phyloP scores from a whole-genome alignment of 768 basidiomycete species.

The Amanita fuliginea region DNA sequence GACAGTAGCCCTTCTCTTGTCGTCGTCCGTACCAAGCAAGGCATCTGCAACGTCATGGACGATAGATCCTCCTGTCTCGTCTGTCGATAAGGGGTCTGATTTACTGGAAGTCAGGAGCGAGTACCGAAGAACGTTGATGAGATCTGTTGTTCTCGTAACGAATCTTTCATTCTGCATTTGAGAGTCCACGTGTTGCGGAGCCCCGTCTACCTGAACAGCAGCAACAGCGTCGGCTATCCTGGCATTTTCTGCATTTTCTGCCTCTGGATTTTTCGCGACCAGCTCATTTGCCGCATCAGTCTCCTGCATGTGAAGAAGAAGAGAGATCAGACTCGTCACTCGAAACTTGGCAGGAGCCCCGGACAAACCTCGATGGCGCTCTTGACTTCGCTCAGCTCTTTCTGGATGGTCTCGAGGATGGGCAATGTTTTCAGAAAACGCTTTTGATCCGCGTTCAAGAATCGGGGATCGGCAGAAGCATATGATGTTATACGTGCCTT shows the following conservation, averaged over 20 bases:
- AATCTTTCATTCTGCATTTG: slow-evolving; percentile 29
- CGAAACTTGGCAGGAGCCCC: neutral
- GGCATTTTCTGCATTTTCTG: slow-evolving; percentile 42
- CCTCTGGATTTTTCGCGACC: slow-evolving; percentile 40
- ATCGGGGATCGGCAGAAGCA: slow-evolving; percentile 50
- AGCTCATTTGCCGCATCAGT: slow-evolving; percentile 47
- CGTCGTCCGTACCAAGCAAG: slow-evolving; percentile 45
- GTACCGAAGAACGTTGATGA: slow-evolving; percentile 49
- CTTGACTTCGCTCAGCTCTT: slow-evolving; percentile 77
- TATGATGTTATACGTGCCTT: slow-evolving; percentile 71
- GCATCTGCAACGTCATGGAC: slow-evolving; percentile 41
- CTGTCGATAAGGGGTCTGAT: slow-evolving; percentile 30
- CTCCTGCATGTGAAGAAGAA: slow-evolving; percentile 47
- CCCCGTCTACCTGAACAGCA: slow-evolving; percentile 42
- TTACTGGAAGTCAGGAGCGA: slow-evolving; percentile 34
- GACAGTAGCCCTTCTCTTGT: slow-evolving; percentile 40
- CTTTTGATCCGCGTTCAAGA: slow-evolving; percentile 84
- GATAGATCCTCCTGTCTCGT: slow-evolving; percentile 40
- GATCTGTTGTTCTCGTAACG: slow-evolving; percentile 30
- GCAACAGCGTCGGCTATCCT: slow-evolving; percentile 46
- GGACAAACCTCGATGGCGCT: slow-evolving; percentile 68
- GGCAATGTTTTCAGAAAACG: slow-evolving; percentile 63
- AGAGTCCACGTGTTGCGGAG: neutral
- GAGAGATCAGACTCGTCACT: neutral
- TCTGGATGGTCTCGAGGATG: slow-evolving; percentile 63